phyloP scores from a whole-genome alignment of 1,284 basidiomycete genomes.

The Malassezia slooffiae region DNA sequence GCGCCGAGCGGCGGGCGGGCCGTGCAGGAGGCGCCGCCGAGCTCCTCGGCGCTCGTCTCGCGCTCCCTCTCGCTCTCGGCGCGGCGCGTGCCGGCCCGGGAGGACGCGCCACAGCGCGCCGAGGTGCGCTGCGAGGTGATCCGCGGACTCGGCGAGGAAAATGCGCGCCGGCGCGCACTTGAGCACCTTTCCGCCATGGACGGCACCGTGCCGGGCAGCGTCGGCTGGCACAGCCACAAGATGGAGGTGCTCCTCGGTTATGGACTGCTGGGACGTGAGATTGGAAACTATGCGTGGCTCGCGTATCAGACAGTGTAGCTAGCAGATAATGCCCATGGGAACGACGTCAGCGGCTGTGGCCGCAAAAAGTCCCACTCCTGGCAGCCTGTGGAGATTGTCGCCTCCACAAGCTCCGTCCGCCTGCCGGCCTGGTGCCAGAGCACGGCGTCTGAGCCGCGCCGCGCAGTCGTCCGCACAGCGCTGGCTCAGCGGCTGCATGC shows the following conservation, averaged over 20 bases:
- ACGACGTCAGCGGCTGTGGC: too few relatives aligned
- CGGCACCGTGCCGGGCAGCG: conserved; percentile 74
- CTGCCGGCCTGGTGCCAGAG: too few relatives aligned
- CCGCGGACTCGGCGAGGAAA: conserved; percentile 56
- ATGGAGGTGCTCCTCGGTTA: conserved; percentile 89
- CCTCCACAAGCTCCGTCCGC: too few relatives aligned
- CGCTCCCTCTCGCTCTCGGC: conserved; percentile 25
- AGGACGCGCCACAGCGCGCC: neutral
- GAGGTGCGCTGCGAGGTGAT: conserved; percentile 38
- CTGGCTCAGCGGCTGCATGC: too few relatives aligned
- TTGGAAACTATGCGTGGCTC: conserved; percentile 62
- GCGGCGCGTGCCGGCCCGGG: conserved; percentile 5
- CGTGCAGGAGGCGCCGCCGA: neutral
- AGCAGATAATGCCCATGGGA: too few relatives aligned
- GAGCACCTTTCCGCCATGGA: conserved; percentile 66
- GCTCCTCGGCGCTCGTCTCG: too few relatives aligned
- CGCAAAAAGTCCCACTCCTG: neutral
- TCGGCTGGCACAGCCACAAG: conserved; percentile 92
- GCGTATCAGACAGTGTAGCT: too few relatives aligned
- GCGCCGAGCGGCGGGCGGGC: conserved; percentile 16
- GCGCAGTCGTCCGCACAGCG: too few relatives aligned
- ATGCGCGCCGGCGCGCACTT: conserved; percentile 61
- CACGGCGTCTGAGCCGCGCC: too few relatives aligned
- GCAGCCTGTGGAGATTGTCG: neutral
- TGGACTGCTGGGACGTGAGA: conserved; percentile 81